Conservation (phyloP, 352 stramenopile species). For the Lagenidium sp. region DNA sequence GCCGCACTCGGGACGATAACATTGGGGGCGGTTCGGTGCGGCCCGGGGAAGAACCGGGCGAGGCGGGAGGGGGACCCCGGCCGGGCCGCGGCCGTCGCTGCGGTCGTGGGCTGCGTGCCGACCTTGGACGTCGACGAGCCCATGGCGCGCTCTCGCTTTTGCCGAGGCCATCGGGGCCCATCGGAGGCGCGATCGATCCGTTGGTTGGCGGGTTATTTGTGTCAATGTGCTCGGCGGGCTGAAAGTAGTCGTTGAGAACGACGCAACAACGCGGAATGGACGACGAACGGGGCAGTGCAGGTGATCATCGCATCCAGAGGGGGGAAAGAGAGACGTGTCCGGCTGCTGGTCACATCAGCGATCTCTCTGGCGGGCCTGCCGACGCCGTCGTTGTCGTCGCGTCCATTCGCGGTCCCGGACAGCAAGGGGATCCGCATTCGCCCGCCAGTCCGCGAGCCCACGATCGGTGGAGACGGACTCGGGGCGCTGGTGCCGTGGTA, state of each 20-base stretch:
- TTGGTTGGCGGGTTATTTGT: too few species aligned
- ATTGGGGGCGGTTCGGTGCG: too few species aligned
- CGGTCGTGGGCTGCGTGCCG: neutral
- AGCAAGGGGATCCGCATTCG: neutral
- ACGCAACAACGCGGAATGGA: neutral
- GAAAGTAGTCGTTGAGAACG: neutral
- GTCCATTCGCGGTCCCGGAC: neutral
- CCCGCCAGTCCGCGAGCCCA: neutral
- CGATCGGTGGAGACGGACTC: neutral
- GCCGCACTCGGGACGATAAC: too few species aligned
- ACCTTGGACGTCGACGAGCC: too few species aligned
- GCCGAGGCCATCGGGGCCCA: too few species aligned
- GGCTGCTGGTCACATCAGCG: conserved; percentile 6
- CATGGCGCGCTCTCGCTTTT: too few species aligned
- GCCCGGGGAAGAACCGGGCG: too few species aligned
- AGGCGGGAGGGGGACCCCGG: too few species aligned
- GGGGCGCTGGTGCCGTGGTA: neutral
- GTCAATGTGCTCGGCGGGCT: neutral
- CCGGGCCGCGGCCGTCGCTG: neutral
- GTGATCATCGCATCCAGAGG: neutral
- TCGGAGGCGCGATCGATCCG: too few species aligned
- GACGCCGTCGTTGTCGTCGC: neutral
- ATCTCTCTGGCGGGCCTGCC: conserved; percentile 2
- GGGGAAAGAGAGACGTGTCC: too few species aligned
- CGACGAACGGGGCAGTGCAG: neutral